Evolutionary conservation across 2,329 filamentous ascomycete genomes (phyloP).

Genomic region (Stachybotrys elegans): DNA sequence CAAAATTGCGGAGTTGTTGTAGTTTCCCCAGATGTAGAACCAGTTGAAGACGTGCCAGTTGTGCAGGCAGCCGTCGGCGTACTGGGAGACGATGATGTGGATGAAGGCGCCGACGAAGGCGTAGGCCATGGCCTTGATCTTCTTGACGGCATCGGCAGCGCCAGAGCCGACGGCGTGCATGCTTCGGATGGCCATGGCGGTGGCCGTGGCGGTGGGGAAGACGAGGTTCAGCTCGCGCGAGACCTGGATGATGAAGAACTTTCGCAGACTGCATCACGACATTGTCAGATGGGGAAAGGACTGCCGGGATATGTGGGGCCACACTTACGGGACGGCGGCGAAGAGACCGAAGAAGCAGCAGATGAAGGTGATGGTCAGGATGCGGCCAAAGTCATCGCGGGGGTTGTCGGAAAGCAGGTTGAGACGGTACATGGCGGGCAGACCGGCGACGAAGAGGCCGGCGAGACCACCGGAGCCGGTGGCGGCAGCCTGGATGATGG

Average conservation of each 20-base stretch:
- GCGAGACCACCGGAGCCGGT: slow-evolving; percentile 55
- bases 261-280: too few relatives aligned
- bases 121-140: slow-evolving; percentile 49
- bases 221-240: slow-evolving; percentile 54
- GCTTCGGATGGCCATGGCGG: slow-evolving; percentile 56
- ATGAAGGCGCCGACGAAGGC: slow-evolving; percentile 46
- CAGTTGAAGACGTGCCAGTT: slow-evolving; percentile 51
- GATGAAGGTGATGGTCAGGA: slow-evolving; percentile 56
- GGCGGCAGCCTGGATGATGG: slow-evolving; percentile 55
- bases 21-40: slow-evolving; percentile 51
- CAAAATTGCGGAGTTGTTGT: slow-evolving; percentile 43
- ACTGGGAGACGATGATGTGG: slow-evolving; percentile 53
- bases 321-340: slow-evolving; percentile 56
- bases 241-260: slow-evolving; percentile 65
- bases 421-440: slow-evolving; percentile 57
- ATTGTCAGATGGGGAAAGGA: too few relatives aligned
- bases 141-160: slow-evolving; percentile 45
- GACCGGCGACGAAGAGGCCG: slow-evolving; percentile 52
- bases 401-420: slow-evolving; percentile 43
- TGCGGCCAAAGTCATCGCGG: slow-evolving; percentile 49
- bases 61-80: slow-evolving; percentile 55
- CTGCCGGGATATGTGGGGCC: too few relatives aligned
- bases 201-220: slow-evolving; percentile 55
- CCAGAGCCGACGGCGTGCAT: slow-evolving; percentile 54
- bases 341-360: slow-evolving; percentile 61